Percentiles rank a stretch among this genome's conserved stretches.
These are phyloP conservation scores for Mesotaenium endlicherianum DNA, from an alignment of 139 green algal species.

Conservation along the genomic window DNA sequence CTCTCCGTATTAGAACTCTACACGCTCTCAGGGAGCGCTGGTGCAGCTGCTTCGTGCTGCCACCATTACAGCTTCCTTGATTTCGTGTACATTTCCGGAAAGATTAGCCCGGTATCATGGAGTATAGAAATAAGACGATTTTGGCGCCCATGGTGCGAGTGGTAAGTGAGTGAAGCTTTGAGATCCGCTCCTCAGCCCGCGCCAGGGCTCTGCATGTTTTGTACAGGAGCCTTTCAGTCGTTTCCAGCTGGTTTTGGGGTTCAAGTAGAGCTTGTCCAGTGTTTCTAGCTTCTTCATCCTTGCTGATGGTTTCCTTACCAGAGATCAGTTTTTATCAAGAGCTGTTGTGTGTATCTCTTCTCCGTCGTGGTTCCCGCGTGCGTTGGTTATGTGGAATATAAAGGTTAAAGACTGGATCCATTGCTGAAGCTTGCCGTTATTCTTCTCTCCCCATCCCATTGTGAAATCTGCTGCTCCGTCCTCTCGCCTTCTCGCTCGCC, in stretches of 20 bases:
- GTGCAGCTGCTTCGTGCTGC: no score
- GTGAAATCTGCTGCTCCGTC: not conserved
- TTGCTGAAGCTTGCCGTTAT: no score
- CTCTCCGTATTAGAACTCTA: no score
- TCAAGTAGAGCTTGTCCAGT: not conserved
- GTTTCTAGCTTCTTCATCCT: not conserved
- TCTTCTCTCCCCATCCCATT: no score
- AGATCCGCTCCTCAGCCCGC: no score
- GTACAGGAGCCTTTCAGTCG: not conserved
- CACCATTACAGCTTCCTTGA: no score
- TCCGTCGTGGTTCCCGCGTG: not conserved
- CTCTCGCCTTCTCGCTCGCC: not conserved
- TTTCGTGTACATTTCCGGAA: no score
- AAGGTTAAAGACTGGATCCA: not conserved
- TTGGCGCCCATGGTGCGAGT: slow-evolving; percentile 31
- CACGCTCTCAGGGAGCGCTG: no score
- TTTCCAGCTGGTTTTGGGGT: not conserved
- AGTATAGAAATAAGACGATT: slow-evolving; percentile 15
- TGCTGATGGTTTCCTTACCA: not conserved
- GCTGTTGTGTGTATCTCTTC: not conserved
- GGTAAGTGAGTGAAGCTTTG: not conserved
- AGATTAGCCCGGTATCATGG: no score
- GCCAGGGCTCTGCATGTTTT: no score
- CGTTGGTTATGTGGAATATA: not conserved
- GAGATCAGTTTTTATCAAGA: not conserved